Evolutionary conservation across 1,284 basidiomycete species (phyloP), one percentile per base, ranked within the genome.

Genomic region (Agaricales sp.): DNA sequence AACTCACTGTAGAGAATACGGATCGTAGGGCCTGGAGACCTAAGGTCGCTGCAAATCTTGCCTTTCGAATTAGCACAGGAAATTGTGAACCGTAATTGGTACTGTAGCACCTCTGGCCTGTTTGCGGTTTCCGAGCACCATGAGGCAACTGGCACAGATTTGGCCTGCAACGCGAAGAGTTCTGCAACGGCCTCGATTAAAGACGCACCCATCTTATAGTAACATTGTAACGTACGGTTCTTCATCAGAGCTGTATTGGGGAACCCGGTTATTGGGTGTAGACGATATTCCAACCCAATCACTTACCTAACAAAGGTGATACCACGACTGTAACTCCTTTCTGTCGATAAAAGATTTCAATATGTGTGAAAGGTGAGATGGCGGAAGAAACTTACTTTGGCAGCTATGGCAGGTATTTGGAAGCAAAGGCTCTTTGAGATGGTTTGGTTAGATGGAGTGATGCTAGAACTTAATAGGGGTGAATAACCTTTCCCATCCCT

Each of bases 401-500:
- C 77, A 1, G 82, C 80, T 16, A 87, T 67, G 0, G 90, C 90
- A 22, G 91, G 90, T 8, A 92, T 70, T 64, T 93, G 91, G 58
- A 92, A 94, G 63, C 90, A 94, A 2, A 93, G 59, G 54, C 88
- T 87, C 84, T 84, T 45, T 6, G 41, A 23, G 21, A 38, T 18
- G 16, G 18, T 65, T 45, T 8, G 24, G 12, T 49, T 12, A 47
- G 14, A 30, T 52, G 49, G n/a, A 48, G 20, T 14, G 43, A 12
- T 41, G 21, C 35, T 35, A 16, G 35, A 6, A 41, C 59, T 25
- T 8, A 22, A 16, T 35, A 24, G 14, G 21, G 23, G 8, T 44
- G n/a, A 22, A 25, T 3, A 30, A 85, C 89, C 78, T 93, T 93
- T 22, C 90, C 90, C 75, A 92, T 82, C 2, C 91, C 90, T 1